Evolutionary conservation across 371 early-diverging fungal species (phyloP).

Genomic region (Saksenaea oblongispora): DNA sequence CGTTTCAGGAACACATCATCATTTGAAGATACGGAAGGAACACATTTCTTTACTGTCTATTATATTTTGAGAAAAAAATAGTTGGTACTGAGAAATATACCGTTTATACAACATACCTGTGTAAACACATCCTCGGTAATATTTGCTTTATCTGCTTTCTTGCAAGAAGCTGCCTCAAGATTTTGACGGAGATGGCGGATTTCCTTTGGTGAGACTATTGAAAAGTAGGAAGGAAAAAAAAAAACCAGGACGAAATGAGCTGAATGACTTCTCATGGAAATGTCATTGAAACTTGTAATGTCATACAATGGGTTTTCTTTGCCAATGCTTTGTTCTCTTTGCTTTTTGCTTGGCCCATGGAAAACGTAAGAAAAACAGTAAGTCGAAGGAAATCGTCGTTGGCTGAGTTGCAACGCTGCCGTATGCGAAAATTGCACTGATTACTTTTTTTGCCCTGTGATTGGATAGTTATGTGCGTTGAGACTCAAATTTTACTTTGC

Average conservation of each 20-base stretch:
- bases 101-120: slow-evolving; percentile 45
- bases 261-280: not conserved
- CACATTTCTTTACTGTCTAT: slow-evolving; percentile 45
- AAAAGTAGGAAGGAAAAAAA: slow-evolving; percentile 3
- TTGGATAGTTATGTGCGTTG: too few species aligned
- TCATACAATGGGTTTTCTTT: slow-evolving; percentile 58
- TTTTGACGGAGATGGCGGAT: slow-evolving; percentile 66
- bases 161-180: slow-evolving; percentile 56
- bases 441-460: too few species aligned
- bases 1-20: slow-evolving; percentile 79
- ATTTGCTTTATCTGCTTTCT: slow-evolving; percentile 44
- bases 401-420: slow-evolving; percentile 1
- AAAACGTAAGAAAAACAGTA: not conserved
- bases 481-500: too few species aligned
- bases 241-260: not conserved
- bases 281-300: not conserved
- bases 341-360: slow-evolving; percentile 61
- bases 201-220: slow-evolving; percentile 67
- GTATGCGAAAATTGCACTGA: too few species aligned
- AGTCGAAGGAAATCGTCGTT: not conserved
- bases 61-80: slow-evolving; percentile 8
- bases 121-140: slow-evolving; percentile 77
- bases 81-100: not conserved
- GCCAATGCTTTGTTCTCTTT: slow-evolving; percentile 59
- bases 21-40: slow-evolving; percentile 55